Base-by-base conservation (phyloP, 352 stramenopile species). In the Phytopythium mirpurense region DNA sequence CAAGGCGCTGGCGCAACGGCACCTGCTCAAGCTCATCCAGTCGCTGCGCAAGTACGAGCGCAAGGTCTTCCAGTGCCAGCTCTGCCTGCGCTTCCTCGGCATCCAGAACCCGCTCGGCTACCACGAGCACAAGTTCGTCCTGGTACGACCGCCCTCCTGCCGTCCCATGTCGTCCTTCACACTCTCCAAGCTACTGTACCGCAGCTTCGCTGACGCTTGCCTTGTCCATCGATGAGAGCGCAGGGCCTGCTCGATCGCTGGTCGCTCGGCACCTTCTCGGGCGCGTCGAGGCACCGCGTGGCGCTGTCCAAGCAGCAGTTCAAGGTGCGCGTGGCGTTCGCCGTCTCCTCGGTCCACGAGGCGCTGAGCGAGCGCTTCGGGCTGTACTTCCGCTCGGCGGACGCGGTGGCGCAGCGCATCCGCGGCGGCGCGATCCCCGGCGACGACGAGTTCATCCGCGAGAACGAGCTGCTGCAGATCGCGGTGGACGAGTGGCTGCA, bases 11-110 rank as follows among this genome's bases (percentile, higher is more conserved):
- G 81, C 78, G 4, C 74, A 88, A 61, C 78, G 85, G 52, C 81
- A 90, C 44, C 42, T 88, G 35, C 66, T 88, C 26, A 92, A 92
- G 54, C 58, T 91, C 29, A 86, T 92, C 47, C 69, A 89, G 63
- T 88, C 81, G 10, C 63, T 92, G 15, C 80, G 79, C 43, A 92
- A 86, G 43, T 67, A 86, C 48, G 74, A 86, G 27, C 76, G 78
- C 27, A 87, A 87, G 38, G 57, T 60, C 41, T 83, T 84, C 47
- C 72, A 81, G 47, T 88, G 78, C 32, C 67, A 88, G 27, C 55
- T 90, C 64, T 88, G 72, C 37, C 44, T 88, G 34, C 74, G 77
- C 14, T 92, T 90, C 45, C 72, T 92, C 37, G 78, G 74, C 37
- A 80, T 88, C 54, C 66, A 87, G 43, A 87, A 38, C 11, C 59